Percentiles rank a stretch among this genome's conserved stretches.
These are phyloP conservation scores for Russula griseocarnosa DNA, from an alignment of 768 basidiomycete genomes.

Conservation along the genomic window DNA sequence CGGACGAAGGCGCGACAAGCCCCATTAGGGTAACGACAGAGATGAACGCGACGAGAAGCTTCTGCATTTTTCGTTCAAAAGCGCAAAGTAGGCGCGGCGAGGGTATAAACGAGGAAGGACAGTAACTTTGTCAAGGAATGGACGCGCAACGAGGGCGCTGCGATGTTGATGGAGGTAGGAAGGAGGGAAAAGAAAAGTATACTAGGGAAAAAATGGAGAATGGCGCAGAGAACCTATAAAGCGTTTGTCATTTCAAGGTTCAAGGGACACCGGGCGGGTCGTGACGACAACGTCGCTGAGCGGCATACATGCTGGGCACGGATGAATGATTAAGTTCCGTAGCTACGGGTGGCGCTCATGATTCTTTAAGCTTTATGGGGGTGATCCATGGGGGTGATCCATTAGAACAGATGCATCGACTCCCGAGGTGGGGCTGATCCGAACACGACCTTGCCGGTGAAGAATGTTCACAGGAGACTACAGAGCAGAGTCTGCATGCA, in stretches of 20 bases:
- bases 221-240: neutral
- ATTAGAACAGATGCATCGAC: too few relatives aligned
- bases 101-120: neutral
- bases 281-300: too few relatives aligned
- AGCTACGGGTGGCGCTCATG: too few relatives aligned
- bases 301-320: neutral
- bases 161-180: neutral
- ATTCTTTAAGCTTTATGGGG: too few relatives aligned
- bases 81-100: neutral
- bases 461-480: too few relatives aligned
- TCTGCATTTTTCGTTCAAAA: too few relatives aligned
- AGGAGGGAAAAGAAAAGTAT: neutral
- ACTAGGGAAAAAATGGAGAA: neutral
- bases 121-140: neutral
- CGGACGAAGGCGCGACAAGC: neutral
- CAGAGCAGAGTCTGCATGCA: too few relatives aligned
- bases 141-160: neutral
- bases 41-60: slow-evolving; percentile 7
- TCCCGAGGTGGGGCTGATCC: too few relatives aligned
- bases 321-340: too few relatives aligned
- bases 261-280: neutral
- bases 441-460: too few relatives aligned
- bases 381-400: too few relatives aligned
- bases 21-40: slow-evolving; percentile 10
- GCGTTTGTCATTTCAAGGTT: neutral